Evolutionary conservation across 768 basidiomycete species (phyloP).

Genomic region (Panaeolus cyanescens): DNA sequence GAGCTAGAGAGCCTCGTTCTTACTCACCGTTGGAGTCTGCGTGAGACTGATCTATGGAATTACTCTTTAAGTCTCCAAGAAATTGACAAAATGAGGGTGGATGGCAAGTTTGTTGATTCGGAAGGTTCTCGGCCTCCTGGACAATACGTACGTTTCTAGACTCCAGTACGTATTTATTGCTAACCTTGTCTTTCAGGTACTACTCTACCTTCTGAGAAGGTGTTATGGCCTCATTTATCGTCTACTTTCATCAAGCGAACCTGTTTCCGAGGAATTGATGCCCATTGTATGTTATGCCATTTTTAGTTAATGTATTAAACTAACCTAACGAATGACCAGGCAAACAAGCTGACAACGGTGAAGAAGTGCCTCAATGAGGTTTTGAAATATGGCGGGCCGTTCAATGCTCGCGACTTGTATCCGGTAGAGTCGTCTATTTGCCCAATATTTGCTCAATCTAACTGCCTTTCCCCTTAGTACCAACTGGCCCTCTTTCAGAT

Average conservation of each 20-base stretch:
- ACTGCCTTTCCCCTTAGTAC: constrained; percentile 51
- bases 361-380: constrained; percentile 98
- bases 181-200: constrained; percentile 54
- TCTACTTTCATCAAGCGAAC: constrained; percentile 91
- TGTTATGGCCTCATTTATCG: constrained; percentile 97
- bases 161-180: background rate
- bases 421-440: constrained; percentile 56
- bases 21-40: constrained; percentile 95
- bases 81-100: constrained; percentile 95
- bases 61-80: constrained; percentile 93
- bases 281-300: constrained; percentile 70
- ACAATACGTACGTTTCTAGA: constrained; percentile 77
- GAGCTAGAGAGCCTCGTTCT: constrained; percentile 91
- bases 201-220: constrained; percentile 89
- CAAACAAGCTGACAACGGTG: constrained; percentile 94
- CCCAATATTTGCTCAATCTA: background rate
- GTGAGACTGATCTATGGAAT: constrained; percentile 93
- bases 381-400: constrained; percentile 91
- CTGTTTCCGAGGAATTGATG: constrained; percentile 98
- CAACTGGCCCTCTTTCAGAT: constrained; percentile 95
- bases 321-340: constrained; percentile 44
- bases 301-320: background rate
- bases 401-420: constrained; percentile 89
- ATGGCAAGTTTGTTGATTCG: constrained; percentile 95
- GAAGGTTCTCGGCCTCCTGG: constrained; percentile 91